A percentile compares a stretch with the other conserved stretches of the same genome.
Conservation (phyloP, 208 protist genomes). For the Acanthamoeba healyi region DNA sequence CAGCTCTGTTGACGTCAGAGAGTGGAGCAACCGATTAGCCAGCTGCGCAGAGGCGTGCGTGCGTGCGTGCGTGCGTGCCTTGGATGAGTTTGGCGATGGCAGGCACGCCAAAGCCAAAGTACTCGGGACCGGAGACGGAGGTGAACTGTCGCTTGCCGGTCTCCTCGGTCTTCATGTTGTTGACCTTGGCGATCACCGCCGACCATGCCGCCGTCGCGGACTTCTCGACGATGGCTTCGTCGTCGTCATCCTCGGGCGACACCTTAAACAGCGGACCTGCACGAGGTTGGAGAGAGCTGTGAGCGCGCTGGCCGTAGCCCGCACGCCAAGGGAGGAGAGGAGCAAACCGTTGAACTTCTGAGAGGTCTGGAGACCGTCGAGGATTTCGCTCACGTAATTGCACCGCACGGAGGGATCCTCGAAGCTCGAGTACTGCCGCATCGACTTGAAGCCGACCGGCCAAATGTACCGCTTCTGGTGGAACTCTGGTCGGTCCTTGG, state of each 20-base stretch:
- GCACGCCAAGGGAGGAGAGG: not conserved
- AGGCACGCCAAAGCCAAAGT: slow-evolving; percentile 62
- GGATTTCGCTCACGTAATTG: slow-evolving; percentile 67
- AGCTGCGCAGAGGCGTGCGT: not conserved
- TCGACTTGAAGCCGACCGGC: slow-evolving; percentile 71
- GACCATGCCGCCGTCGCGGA: slow-evolving; percentile 73
- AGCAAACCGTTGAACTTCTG: slow-evolving; percentile 54
- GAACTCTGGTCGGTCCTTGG: slow-evolving; percentile 58
- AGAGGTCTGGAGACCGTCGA: slow-evolving; percentile 52
- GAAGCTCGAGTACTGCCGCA: slow-evolving; percentile 62
- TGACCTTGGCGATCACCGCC: slow-evolving; percentile 58
- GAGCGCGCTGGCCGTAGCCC: not conserved
- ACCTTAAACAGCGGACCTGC: slow-evolving; percentile 72
- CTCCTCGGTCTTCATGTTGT: slow-evolving; percentile 71
- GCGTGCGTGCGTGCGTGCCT: not conserved
- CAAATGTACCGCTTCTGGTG: slow-evolving; percentile 74
- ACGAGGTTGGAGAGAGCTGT: not conserved
- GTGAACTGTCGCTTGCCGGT: slow-evolving; percentile 70
- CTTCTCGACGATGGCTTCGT: slow-evolving; percentile 54
- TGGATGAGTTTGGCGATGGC: slow-evolving; percentile 75
- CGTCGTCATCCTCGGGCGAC: slow-evolving; percentile 44
- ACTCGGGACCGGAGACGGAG: slow-evolving; percentile 72
- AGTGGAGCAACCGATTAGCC: not conserved
- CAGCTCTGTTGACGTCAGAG: slow-evolving; percentile 40
- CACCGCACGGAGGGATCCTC: slow-evolving; percentile 20